Percentiles rank a stretch among this genome's conserved stretches.
phyloP scores from a whole-genome alignment of 2,329 filamentous ascomycete genomes.

The Dothideomycetes sp. region DNA sequence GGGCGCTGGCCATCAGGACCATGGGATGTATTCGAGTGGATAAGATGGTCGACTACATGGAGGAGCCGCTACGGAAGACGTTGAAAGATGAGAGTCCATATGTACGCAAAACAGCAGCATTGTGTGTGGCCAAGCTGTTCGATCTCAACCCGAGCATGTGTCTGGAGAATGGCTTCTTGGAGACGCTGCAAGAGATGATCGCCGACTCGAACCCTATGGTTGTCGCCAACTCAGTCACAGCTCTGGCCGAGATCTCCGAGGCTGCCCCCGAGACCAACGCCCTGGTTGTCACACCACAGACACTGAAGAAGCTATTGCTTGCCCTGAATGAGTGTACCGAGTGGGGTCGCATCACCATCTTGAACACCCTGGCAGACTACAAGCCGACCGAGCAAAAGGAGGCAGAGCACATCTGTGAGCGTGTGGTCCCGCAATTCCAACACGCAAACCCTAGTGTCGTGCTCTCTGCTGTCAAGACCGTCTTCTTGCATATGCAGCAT shows the following conservation, averaged over 20 bases:
- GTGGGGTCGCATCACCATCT: conserved; percentile 91
- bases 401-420: conserved; percentile 94
- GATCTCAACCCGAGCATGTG: conserved; percentile 89
- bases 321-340: conserved; percentile 97
- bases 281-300: conserved; percentile 69
- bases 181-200: conserved; percentile 88
- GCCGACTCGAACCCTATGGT: conserved; percentile 99
- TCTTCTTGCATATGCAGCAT: conserved; percentile 90
- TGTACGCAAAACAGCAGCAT: conserved; percentile 93
- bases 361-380: conserved; percentile 84
- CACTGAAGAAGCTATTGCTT: conserved; percentile 90
- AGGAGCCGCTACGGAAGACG: conserved; percentile 92
- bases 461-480: conserved; percentile 91
- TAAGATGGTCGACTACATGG: conserved; percentile 99
- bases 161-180: conserved; percentile 91
- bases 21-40: conserved; percentile 98
- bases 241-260: conserved; percentile 83
- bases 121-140: conserved; percentile 96
- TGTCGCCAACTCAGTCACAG: conserved; percentile 92
- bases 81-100: conserved; percentile 95
- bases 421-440: conserved; percentile 93
- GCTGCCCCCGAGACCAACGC: conserved; percentile 84
- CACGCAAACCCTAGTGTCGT: conserved; percentile 97
- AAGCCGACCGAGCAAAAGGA: conserved; percentile 82
- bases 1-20: conserved; percentile 89